These are phyloP conservation scores for Paraurostyla sp. DNA, from an alignment of 73 alveolate species.

Conservation along the genomic window DNA sequence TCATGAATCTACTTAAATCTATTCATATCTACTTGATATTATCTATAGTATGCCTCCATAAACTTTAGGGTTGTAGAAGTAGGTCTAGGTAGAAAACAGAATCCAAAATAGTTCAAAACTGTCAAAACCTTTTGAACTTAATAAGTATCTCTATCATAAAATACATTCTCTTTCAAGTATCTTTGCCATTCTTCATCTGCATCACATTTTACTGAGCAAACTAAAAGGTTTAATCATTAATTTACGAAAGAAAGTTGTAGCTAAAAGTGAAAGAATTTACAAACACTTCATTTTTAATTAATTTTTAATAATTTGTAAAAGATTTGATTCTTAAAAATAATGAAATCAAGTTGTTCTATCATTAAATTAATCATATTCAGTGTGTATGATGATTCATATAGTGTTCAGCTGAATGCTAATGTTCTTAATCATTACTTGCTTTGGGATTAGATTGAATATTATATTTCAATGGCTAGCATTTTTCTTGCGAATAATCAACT, in stretches of 20 bases:
- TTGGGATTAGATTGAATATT: not conserved
- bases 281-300: not conserved
- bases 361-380: too few species aligned
- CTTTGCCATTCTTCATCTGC: too few species aligned
- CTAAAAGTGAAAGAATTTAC: too few species aligned
- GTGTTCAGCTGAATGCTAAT: too few species aligned
- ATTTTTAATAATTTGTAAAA: not conserved
- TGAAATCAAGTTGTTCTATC: too few species aligned
- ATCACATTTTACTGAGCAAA: too few species aligned
- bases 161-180: not conserved
- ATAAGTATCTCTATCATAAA: not conserved
- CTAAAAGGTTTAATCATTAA: too few species aligned
- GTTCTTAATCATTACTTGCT: too few species aligned
- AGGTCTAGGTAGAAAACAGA: conserved; percentile 27
- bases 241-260: too few species aligned
- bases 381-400: too few species aligned
- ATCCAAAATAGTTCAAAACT: not conserved
- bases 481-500: not conserved
- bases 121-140: not conserved
- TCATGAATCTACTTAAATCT: not conserved
- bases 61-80: conserved; percentile 9
- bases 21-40: not conserved
- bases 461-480: not conserved
- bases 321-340: too few species aligned
- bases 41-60: not conserved